A percentile compares a stretch with the other conserved stretches of the same genome.
Conservation (phyloP, 805 yeast species). For the Grigorovia humatica region DNA sequence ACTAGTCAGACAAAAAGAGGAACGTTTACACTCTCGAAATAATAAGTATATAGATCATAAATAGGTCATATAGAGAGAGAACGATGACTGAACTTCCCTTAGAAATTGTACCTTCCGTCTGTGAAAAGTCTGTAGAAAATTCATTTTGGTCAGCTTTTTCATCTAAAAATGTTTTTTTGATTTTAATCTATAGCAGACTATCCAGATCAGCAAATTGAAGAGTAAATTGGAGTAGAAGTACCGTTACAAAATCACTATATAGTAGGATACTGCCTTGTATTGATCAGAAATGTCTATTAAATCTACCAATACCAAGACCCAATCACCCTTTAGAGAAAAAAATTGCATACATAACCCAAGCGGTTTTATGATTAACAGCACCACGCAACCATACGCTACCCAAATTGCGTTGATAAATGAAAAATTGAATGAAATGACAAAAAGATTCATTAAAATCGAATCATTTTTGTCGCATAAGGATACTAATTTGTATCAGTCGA, state of each 20-base stretch:
- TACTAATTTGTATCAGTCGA: constrained; percentile 10
- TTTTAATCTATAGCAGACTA: too few relatives aligned
- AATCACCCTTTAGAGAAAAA: not conserved
- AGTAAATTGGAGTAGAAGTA: too few relatives aligned
- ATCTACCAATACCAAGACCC: not conserved
- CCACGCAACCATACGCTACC: not conserved
- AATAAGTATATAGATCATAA: not conserved
- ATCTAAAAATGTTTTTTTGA: too few relatives aligned
- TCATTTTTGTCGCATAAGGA: constrained; percentile 11
- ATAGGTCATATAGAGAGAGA: not conserved
- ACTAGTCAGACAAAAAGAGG: not conserved
- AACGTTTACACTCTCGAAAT: too few relatives aligned
- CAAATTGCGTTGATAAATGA: constrained; percentile 6
- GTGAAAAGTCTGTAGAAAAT: not conserved
- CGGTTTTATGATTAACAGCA: not conserved
- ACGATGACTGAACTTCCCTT: not conserved
- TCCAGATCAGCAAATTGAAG: too few relatives aligned
- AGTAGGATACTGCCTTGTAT: too few relatives aligned
- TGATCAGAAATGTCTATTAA: not conserved
- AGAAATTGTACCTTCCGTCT: not conserved
- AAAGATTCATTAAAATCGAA: constrained; percentile 8
- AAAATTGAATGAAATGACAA: not conserved
- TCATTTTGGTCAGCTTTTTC: too few relatives aligned
- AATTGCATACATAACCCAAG: not conserved
- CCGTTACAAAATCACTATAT: too few relatives aligned